Base-by-base conservation (phyloP, 2,329 filamentous ascomycete species). In the Pseudogymnoascus sp. region DNA sequence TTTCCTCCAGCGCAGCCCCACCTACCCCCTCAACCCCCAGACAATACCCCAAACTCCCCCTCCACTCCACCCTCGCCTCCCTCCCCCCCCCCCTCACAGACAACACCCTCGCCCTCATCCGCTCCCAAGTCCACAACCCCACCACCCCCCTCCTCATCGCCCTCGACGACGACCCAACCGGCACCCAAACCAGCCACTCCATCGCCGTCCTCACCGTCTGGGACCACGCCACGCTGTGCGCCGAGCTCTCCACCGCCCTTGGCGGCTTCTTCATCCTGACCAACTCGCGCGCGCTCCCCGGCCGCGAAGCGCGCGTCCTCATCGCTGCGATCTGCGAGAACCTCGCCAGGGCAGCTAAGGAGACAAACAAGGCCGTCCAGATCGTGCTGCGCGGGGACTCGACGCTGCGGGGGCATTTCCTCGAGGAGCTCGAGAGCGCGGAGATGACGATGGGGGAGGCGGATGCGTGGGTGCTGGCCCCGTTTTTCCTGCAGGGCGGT, bases 121-220 rank as follows among this genome's bases (percentile, higher is more conserved):
- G 61, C 9, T n/a, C 47, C 4, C 61, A 62, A 17, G 57, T 67
- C 8, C 19, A 61, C 15, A 26, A 62, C 31, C 2, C 36, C 3
- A 21, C 63, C 1, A 67, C 66, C 17, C 64, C 66, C n/a, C 31
- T 66, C 10, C 15, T 78, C 6, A 74, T 81, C 4, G 74, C 75
- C 1, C 74, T 81, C 5, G 82, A 84, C 62, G 82, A 85, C 64
- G 82, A 85, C 63, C 82, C 82, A 33, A 85, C 83, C 0, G 82
- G 82, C n/a, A 85, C 82, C 0, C 83, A 85, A 68, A 85, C 83
- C n/a, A 84, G 82, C 71, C 81, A 85, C 70, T 78, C 81, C 67
- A 79, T 86, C 65, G 72, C 76, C 60, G 81, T 85, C 1, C 74
- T 86, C 19, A 82, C 81, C 0, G 78, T 80, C 4, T 85, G 82